Evolutionary conservation across 352 stramenopile genomes (phyloP).

Genomic region (Pythium insidiosum): DNA sequence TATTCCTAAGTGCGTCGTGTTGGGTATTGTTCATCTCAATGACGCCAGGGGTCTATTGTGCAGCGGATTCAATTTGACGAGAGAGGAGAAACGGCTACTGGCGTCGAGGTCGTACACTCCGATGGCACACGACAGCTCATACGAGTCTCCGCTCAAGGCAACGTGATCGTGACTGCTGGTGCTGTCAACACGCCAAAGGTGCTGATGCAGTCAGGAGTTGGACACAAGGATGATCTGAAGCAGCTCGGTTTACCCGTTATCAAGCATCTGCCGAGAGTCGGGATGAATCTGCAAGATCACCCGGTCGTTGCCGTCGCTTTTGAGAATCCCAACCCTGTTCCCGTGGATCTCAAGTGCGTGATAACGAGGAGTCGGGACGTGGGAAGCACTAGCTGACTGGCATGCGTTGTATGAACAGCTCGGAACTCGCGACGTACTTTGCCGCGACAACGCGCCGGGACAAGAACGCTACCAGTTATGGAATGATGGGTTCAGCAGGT

Average conservation of each 20-base stretch:
- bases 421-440: constrained; percentile 42
- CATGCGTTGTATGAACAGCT: constrained; percentile 12
- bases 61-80: too few species aligned
- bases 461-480: constrained; percentile 32
- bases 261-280: constrained; percentile 67
- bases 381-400: too few species aligned
- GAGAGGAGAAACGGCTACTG: too few species aligned
- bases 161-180: constrained; percentile 75
- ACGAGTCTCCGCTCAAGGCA: constrained; percentile 25
- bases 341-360: constrained; percentile 39
- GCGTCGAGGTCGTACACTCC: constrained; percentile 28
- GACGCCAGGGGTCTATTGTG: too few species aligned
- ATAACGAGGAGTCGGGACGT: not conserved
- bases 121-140: constrained; percentile 32
- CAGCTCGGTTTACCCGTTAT: constrained; percentile 37
- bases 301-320: constrained; percentile 77
- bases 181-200: constrained; percentile 86
- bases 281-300: constrained; percentile 88
- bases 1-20: too few species aligned
- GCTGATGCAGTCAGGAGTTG: constrained; percentile 64
- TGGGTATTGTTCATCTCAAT: too few species aligned
- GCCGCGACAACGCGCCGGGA: constrained; percentile 16
- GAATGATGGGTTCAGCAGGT: constrained; percentile 52
- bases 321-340: constrained; percentile 17
- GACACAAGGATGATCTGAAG: constrained; percentile 29